Evolutionary conservation across 768 basidiomycete species (phyloP).

Genomic region (Lactarius akahatsu): DNA sequence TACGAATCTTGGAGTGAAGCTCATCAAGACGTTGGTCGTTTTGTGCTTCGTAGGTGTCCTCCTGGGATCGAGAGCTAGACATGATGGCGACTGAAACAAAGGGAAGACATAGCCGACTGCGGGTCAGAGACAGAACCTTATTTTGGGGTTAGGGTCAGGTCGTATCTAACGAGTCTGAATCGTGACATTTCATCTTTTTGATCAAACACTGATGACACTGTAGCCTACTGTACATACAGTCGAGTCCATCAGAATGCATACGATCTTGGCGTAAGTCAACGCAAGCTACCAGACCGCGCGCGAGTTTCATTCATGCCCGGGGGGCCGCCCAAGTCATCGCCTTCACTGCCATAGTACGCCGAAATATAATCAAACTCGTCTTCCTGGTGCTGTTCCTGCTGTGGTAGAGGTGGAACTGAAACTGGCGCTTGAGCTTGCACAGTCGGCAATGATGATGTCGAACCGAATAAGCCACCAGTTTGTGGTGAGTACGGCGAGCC

Average conservation of each 20-base stretch:
- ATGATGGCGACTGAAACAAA: slow-evolving; percentile 17
- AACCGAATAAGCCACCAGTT: slow-evolving; percentile 2
- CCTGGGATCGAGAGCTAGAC: slow-evolving; percentile 37
- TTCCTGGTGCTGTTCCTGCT: slow-evolving; percentile 34
- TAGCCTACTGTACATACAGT: slow-evolving; percentile 4
- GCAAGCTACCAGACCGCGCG: slow-evolving; percentile 12
- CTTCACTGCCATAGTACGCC: slow-evolving; percentile 43
- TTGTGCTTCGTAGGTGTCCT: slow-evolving; percentile 79
- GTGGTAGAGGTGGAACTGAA: slow-evolving; percentile 21
- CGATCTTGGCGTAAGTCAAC: slow-evolving; percentile 3
- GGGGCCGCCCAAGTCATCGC: slow-evolving; percentile 3
- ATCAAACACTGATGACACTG: background rate
- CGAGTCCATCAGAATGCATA: background rate
- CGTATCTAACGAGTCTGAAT: background rate
- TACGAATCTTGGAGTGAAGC: slow-evolving; percentile 80
- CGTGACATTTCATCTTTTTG: background rate
- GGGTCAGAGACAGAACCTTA: background rate
- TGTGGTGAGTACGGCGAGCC: slow-evolving; percentile 42
- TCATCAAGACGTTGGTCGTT: slow-evolving; percentile 85
- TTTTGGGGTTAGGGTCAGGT: slow-evolving; percentile 19
- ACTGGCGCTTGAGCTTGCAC: slow-evolving; percentile 17
- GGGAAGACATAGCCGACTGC: background rate
- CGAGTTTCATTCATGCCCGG: background rate
- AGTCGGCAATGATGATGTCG: slow-evolving; percentile 11
- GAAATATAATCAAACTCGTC: slow-evolving; percentile 58